Conservation (phyloP, 1,139 yeast species). For the Candida frijolesensis region DNA sequence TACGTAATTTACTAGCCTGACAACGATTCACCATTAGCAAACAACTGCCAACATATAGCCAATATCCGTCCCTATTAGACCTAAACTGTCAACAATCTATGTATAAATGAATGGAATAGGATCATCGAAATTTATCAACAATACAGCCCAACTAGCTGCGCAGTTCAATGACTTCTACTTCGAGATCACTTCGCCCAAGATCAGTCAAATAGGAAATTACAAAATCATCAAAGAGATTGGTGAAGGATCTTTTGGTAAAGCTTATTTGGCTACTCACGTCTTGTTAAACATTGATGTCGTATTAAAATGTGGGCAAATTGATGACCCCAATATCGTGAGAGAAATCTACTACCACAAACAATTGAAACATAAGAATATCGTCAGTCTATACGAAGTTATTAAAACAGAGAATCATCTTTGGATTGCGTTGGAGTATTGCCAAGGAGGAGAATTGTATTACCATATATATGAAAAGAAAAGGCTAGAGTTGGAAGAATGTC, state of each 20-base stretch:
- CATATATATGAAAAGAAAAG: conserved; percentile 61
- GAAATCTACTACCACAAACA: conserved; percentile 90
- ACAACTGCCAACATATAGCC: too few species aligned
- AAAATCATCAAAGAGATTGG: conserved; percentile 72
- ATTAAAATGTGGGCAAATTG: conserved; percentile 78
- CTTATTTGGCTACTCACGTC: conserved; percentile 78
- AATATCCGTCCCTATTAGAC: background rate
- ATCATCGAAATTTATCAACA: conserved; percentile 18
- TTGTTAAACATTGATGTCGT: conserved; percentile 78
- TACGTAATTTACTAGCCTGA: background rate
- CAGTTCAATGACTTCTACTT: conserved; percentile 65
- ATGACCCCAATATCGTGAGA: conserved; percentile 86
- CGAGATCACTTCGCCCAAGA: conserved; percentile 52
- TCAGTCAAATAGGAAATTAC: conserved; percentile 77
- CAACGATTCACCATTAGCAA: background rate
- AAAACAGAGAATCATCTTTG: conserved; percentile 79
- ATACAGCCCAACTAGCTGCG: conserved; percentile 54
- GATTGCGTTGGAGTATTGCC: conserved; percentile 89
- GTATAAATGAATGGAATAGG: conserved; percentile 7
- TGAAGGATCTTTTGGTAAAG: conserved; percentile 91
- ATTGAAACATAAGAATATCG: conserved; percentile 81
- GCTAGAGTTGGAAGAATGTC: conserved; percentile 56
- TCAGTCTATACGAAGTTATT: conserved; percentile 82
- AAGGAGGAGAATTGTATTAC: conserved; percentile 83
- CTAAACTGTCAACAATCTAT: background rate